Evolutionary conservation across 2,329 filamentous ascomycete genomes (phyloP).

Genomic region (Epicoccum nigrum): DNA sequence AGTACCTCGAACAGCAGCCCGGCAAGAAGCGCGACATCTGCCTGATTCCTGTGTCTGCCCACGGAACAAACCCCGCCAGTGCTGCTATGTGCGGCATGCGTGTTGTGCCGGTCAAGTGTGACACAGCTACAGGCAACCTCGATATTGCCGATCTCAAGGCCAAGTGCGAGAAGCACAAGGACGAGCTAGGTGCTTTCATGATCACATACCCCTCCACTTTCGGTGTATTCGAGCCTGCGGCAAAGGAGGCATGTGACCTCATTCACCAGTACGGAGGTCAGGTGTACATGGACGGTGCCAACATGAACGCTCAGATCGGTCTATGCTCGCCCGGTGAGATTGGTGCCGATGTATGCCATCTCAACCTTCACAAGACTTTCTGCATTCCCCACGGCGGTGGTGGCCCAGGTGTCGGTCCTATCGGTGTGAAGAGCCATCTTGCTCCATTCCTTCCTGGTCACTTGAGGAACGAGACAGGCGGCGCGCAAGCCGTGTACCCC

Average conservation of each 20-base stretch:
- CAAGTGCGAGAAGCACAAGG: constrained; percentile 87
- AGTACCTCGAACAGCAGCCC: constrained; percentile 74
- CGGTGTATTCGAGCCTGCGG: constrained; percentile 88
- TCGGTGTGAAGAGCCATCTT: constrained; percentile 86
- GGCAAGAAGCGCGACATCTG: constrained; percentile 83
- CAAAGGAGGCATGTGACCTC: constrained; percentile 83
- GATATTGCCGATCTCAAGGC: constrained; percentile 83
- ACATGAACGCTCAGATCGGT: constrained; percentile 98
- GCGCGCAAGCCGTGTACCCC: constrained; percentile 66
- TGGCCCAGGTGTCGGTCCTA: constrained; percentile 90
- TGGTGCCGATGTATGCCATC: constrained; percentile 93
- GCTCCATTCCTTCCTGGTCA: constrained; percentile 76
- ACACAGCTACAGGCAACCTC: constrained; percentile 84
- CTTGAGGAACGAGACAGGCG: constrained; percentile 64
- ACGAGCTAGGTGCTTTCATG: constrained; percentile 91
- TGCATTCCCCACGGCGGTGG: constrained; percentile 97
- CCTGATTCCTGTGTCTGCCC: constrained; percentile 91
- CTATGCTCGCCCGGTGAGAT: constrained; percentile 94
- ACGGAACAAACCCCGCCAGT: constrained; percentile 94
- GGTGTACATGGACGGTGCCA: constrained; percentile 98
- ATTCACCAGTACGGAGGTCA: constrained; percentile 89
- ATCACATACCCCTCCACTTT: constrained; percentile 95
- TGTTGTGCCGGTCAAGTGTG: constrained; percentile 90
- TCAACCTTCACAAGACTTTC: constrained; percentile 98
- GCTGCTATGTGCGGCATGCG: constrained; percentile 96